Evolutionary conservation across 2,329 filamentous ascomycete genomes (phyloP).

Genomic region (Colletotrichum sansevieriae): DNA sequence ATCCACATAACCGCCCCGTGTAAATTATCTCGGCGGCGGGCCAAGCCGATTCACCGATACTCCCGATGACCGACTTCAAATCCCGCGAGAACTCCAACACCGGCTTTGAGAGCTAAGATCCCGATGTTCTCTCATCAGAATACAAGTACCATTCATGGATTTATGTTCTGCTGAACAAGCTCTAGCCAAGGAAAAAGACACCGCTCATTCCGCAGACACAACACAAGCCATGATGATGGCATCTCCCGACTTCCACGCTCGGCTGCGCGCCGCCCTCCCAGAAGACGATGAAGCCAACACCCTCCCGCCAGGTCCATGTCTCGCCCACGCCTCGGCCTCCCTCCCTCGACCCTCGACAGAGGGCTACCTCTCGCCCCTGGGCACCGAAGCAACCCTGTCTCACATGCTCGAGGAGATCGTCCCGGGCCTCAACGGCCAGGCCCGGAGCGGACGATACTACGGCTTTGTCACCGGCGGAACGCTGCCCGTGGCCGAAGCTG

Average conservation of each 20-base stretch:
- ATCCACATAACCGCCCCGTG: neutral
- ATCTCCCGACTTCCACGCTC: conserved; percentile 31
- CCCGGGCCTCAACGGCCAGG: conserved; percentile 75
- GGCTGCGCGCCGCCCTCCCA: conserved; percentile 31
- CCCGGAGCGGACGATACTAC: conserved; percentile 79
- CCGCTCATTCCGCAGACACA: neutral
- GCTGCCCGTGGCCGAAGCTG: conserved; percentile 83
- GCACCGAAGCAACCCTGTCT: conserved; percentile 50
- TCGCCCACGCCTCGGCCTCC: conserved; percentile 55
- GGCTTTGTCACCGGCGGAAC: conserved; percentile 89
- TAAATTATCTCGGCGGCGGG: no score
- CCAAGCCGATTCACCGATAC: neutral
- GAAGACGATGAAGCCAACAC: conserved; percentile 46
- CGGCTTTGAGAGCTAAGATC: neutral
- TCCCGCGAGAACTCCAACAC: conserved; percentile 19
- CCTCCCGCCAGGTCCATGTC: conserved; percentile 53
- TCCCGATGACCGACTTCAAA: conserved; percentile 19
- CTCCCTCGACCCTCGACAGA: conserved; percentile 52
- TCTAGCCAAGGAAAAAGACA: neutral
- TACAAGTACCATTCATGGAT: neutral
- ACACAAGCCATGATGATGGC: conserved; percentile 20
- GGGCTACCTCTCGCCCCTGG: conserved; percentile 50
- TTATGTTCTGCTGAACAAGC: neutral
- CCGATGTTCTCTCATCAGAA: no score
- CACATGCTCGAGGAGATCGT: conserved; percentile 63